A percentile compares a stretch with the other conserved stretches of the same genome.
These are phyloP conservation scores for Citrullus mucosospermus DNA, from an alignment of 306 rosid species.

Conservation along the genomic window DNA sequence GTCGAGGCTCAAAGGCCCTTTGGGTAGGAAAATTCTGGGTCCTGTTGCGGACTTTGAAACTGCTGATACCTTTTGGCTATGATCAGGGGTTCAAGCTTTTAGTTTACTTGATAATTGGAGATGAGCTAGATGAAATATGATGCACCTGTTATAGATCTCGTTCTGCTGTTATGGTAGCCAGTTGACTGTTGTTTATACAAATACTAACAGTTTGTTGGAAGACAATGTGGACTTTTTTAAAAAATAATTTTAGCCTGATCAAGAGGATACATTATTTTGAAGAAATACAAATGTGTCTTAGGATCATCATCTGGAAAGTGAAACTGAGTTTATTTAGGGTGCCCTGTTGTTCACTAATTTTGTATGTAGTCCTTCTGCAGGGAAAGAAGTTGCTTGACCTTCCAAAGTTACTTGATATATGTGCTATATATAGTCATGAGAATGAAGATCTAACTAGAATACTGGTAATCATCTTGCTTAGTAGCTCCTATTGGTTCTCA, in stretches of 20 bases:
- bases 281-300: not conserved
- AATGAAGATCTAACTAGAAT: conserved; percentile 69
- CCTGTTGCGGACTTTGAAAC: not conserved
- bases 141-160: not conserved
- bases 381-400: conserved; percentile 80
- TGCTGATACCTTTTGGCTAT: not conserved
- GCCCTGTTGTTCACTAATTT: conserved; percentile 47
- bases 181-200: not conserved
- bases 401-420: conserved; percentile 81
- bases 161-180: not conserved
- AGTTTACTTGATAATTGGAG: not conserved
- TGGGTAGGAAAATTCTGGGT: not conserved
- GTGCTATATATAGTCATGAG: conserved; percentile 80
- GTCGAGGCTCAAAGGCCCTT: not conserved
- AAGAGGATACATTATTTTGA: not conserved
- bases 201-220: not conserved
- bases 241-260: not conserved
- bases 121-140: not conserved
- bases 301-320: not conserved
- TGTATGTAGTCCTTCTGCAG: conserved; percentile 88
- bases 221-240: not conserved
- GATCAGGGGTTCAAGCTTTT: not conserved
- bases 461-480: conserved; percentile 39
- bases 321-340: not conserved
- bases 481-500: not conserved